Evolutionary conservation across 495 filamentous ascomycete genomes (phyloP), one percentile per base, ranked within the genome.

Genomic region (Melanomma pulvis-pyrius): DNA sequence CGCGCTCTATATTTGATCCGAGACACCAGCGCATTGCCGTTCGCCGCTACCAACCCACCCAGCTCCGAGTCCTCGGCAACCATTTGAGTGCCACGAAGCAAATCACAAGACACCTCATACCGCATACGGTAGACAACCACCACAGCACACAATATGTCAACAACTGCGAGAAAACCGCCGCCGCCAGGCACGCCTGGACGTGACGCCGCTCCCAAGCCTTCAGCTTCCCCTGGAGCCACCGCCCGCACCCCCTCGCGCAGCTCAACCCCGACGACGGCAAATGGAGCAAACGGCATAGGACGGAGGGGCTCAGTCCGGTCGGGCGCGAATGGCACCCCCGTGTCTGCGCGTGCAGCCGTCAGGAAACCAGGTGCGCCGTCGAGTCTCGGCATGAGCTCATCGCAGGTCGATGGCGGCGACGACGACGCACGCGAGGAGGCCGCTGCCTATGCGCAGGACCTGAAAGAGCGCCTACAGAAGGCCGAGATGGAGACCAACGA

Each of bases 401-500:
- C 69, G 41, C 30, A 59, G 32, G 67, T 61, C 26, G 64, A 69
- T 50, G 68, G 67, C 12, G 58, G 39, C 9, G 83, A 86, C 34
- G 85, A 87, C 60, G 87, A 88, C 53, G 84, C 83, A 50, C 82
- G 82, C 60, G 86, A 85, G 19, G 84, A 97, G 76, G 89, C 87
- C 55, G 85, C 91, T 22, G 87, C 90, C 4, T 79, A 92, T 44
- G 83, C 98, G 48, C 91, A 96, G 47, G 94, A 98, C 63, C 76
- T 98, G 46, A 91, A 90, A 70, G 86, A 87, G 57, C 83, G 92
- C 39, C 79, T 97, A 44, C 84, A 88, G 71, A 92, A 90, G 74
- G 89, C 92, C 15, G 93, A 97, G 75, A 82, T 77, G 4, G 83
- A 84, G 19, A 89, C 90, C 11, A 92, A 96, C 68, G 87, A 94